These are phyloP conservation scores for Gynandropsis gynandra DNA, from an alignment of 345 rosid genomes.

Conservation along the genomic window DNA sequence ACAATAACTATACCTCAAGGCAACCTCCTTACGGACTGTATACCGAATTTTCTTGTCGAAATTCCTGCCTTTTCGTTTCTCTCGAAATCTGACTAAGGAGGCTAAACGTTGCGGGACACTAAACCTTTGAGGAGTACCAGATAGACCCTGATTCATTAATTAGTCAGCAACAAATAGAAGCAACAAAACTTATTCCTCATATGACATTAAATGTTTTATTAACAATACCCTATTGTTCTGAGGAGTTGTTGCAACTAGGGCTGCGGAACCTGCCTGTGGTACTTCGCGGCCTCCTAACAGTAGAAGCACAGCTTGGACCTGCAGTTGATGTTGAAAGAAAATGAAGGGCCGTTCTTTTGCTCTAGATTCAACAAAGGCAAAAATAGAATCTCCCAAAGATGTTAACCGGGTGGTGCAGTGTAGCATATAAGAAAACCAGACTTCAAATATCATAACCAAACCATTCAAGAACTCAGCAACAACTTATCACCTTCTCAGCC, in stretches of 20 bases:
- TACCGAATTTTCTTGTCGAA: slow-evolving; percentile 66
- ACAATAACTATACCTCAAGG: slow-evolving; percentile 39
- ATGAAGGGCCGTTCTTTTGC: neutral
- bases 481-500: slow-evolving; percentile 49
- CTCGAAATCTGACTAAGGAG: slow-evolving; percentile 54
- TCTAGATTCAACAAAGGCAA: slow-evolving; percentile 4
- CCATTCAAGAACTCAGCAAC: neutral
- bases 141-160: slow-evolving; percentile 31
- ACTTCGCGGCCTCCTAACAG: slow-evolving; percentile 55
- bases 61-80: slow-evolving; percentile 55
- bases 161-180: slow-evolving; percentile 19
- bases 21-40: slow-evolving; percentile 61
- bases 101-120: slow-evolving; percentile 57
- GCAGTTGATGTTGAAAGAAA: slow-evolving; percentile 7
- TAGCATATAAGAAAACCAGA: neutral
- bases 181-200: neutral
- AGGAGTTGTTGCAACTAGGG: slow-evolving; percentile 19
- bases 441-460: neutral
- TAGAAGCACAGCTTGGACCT: slow-evolving; percentile 64
- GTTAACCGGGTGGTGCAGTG: slow-evolving; percentile 6
- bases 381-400: slow-evolving; percentile 1
- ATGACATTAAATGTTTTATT: neutral
- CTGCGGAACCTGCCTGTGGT: slow-evolving; percentile 33
- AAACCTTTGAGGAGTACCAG: slow-evolving; percentile 49
- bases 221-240: slow-evolving; percentile 32